phyloP scores from a whole-genome alignment of 495 filamentous ascomycete species.

The Lepraria neglecta region DNA sequence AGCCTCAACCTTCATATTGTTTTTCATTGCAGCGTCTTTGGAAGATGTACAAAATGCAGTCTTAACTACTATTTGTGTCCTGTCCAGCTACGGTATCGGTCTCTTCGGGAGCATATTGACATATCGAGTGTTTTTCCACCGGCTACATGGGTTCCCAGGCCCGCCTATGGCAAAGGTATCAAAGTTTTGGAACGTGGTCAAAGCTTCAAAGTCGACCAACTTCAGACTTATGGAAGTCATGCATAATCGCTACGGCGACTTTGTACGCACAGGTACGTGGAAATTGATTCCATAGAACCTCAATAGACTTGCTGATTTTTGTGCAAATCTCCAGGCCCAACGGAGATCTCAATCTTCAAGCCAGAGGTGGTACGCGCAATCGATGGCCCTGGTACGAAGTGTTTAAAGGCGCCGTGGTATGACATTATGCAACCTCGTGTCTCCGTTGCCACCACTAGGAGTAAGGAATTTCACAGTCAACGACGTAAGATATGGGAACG shows the following conservation, averaged over 20 bases:
- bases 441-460: constrained; percentile 36
- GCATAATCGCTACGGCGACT: constrained; percentile 35
- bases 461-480: constrained; percentile 27
- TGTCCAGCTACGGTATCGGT: constrained; percentile 29
- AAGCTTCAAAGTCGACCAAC: constrained; percentile 33
- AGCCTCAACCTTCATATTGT: too few species aligned
- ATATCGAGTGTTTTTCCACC: constrained; percentile 45
- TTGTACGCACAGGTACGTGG: constrained; percentile 32
- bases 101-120: constrained; percentile 41
- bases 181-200: constrained; percentile 38
- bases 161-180: constrained; percentile 38
- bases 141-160: constrained; percentile 41
- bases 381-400: constrained; percentile 31
- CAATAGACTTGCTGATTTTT: neutral
- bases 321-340: constrained; percentile 18
- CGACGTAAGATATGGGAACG: constrained; percentile 36
- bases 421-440: constrained; percentile 36
- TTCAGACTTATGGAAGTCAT: constrained; percentile 32
- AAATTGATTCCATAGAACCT: neutral
- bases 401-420: constrained; percentile 42
- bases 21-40: too few species aligned
- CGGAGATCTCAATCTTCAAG: constrained; percentile 36
- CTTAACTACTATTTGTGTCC: neutral
- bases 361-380: constrained; percentile 31
- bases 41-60: neutral